A percentile compares a stretch with the other conserved stretches of the same genome.
Evolutionary conservation across 164 flowering plant genomes (phyloP).

Genomic region (Vitis amurensis): DNA sequence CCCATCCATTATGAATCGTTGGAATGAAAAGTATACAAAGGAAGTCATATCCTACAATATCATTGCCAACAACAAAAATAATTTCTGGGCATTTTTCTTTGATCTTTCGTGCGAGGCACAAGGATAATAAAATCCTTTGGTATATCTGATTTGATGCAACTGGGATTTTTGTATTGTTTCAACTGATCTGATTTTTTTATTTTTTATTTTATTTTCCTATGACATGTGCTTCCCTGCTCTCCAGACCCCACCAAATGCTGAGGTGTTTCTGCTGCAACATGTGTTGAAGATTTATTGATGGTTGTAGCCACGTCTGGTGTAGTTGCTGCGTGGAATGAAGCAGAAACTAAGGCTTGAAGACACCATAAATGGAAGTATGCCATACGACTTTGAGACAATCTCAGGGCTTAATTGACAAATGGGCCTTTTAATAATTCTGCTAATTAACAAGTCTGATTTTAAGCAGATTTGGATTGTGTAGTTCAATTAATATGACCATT

Average conservation of each 20-base stretch:
- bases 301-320: background rate
- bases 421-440: background rate
- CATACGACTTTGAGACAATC: background rate
- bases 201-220: no score
- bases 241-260: slow-evolving; percentile 3
- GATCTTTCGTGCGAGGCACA: slow-evolving; percentile 1
- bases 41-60: no score
- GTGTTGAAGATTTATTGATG: background rate
- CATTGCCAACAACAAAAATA: no score
- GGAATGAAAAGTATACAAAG: no score
- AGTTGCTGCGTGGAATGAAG: background rate
- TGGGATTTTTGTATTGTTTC: no score
- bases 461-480: background rate
- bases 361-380: background rate
- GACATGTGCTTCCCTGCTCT: no score
- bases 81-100: background rate
- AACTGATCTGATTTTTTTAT: no score
- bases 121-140: background rate
- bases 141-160: background rate
- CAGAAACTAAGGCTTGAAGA: background rate
- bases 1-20: no score
- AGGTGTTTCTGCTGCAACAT: background rate
- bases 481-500: no score
- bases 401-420: background rate
- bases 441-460: no score